Conservation (phyloP, 1,284 basidiomycete species). For the Puccinia triticina region DNA sequence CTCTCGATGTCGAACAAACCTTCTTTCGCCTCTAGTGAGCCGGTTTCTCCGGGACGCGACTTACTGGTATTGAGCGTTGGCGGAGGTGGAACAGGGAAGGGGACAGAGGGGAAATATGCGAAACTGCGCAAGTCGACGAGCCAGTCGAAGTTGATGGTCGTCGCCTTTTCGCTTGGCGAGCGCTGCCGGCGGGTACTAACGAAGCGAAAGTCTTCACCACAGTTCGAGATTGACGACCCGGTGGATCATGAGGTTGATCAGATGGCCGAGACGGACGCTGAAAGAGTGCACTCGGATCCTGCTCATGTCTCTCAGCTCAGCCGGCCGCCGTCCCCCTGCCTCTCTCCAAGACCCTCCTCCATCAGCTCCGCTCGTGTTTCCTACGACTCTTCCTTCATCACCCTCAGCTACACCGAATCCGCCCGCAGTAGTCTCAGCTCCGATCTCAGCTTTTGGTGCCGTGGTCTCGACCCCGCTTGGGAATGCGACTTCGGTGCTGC, state of each 20-base stretch:
- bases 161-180: neutral
- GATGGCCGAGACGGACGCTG: neutral
- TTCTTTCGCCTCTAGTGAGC: neutral
- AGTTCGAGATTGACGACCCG: neutral
- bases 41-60: neutral
- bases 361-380: neutral
- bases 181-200: slow-evolving; percentile 7
- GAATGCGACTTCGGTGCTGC: neutral
- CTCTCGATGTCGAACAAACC: neutral
- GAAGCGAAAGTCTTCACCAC: neutral
- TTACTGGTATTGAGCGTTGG: neutral
- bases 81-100: neutral
- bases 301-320: neutral
- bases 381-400: neutral
- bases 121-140: neutral
- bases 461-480: slow-evolving; percentile 20
- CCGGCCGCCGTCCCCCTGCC: neutral
- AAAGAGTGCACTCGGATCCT: neutral
- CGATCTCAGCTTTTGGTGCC: slow-evolving; percentile 36
- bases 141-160: slow-evolving; percentile 18
- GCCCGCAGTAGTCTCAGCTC: slow-evolving; percentile 19
- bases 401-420: slow-evolving; percentile 1
- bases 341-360: neutral
- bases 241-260: neutral
- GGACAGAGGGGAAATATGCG: neutral